Evolutionary conservation across 495 filamentous ascomycete genomes (phyloP), one percentile per base, ranked within the genome.

Genomic region (Pseudomonodictys pantanalensis): DNA sequence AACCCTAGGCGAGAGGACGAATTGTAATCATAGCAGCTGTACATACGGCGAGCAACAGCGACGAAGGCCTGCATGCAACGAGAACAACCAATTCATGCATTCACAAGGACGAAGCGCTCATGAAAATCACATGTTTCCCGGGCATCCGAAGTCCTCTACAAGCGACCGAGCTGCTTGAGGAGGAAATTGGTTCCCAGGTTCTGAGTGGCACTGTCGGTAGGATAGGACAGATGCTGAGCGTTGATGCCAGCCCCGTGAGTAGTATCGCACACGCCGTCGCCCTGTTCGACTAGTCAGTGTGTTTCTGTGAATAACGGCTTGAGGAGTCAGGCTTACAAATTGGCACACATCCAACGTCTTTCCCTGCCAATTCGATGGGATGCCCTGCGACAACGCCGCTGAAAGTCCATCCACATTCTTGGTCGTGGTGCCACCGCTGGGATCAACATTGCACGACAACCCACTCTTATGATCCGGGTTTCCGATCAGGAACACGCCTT

Each of bases 371-470:
- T 62, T 51, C 2, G 4, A 8, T n/a, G 59, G 59, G 28, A 62
- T 50, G 25, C 39, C 42, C 3, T 17, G n/a, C 4, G 18, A 23
- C 24, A n/a, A 10, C 6, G 23, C 2, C 3, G 32, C 43, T 7
- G 53, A 48, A 5, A 51, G 22, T 6, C 59, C 59, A n/a, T 51
- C 59, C 12, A 42, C 52, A 39, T 62, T 58, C 55, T 20, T 23
- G 9, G 59, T 62, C 8, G 59, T 57, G 4, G 52, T 59, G 15
- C 59, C 59, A 18, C 53, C 53, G 43, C 49, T 62, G n/a, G 24
- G n/a, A 43, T 62, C 59, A 10, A 57, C 44, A 29, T 62, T 62
- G 51, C 59, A 62, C n/a, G 25, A 41, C 39, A 62, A 39, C 12
- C 59, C 59, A 32, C 33, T 24, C 15, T 46, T 41, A 49, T 58